phyloP scores from a whole-genome alignment of 2,329 filamentous ascomycete species.

The Ceratocystis cacaofunesta region DNA sequence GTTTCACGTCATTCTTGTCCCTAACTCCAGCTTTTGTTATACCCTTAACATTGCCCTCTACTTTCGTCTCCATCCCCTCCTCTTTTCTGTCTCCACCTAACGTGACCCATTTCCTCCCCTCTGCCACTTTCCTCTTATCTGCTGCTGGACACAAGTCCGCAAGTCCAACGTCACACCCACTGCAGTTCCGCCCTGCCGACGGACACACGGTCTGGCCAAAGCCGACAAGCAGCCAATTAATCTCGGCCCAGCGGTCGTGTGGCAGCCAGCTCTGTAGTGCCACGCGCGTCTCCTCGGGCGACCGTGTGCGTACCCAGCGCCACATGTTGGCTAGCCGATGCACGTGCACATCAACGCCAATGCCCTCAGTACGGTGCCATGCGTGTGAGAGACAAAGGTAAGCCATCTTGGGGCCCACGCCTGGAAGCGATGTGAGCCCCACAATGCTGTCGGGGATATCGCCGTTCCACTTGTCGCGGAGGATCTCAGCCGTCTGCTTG shows the following conservation, averaged over 20 bases:
- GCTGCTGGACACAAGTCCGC: slow-evolving; percentile 62
- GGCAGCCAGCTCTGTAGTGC: slow-evolving; percentile 73
- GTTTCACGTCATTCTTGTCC: slow-evolving; percentile 22
- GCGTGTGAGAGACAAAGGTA: slow-evolving; percentile 70
- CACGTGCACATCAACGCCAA: slow-evolving; percentile 89
- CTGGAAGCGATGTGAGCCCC: slow-evolving; percentile 62
- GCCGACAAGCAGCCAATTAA: slow-evolving; percentile 79
- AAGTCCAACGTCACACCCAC: slow-evolving; percentile 67
- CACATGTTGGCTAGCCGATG: slow-evolving; percentile 89
- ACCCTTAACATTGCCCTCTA: slow-evolving; percentile 20
- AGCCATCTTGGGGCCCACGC: slow-evolving; percentile 90
- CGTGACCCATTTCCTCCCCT: slow-evolving; percentile 38
- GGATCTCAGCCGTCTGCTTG: slow-evolving; percentile 57
- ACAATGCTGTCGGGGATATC: slow-evolving; percentile 71
- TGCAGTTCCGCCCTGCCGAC: slow-evolving; percentile 62
- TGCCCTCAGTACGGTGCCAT: slow-evolving; percentile 52
- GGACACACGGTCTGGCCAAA: slow-evolving; percentile 71
- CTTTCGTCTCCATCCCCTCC: slow-evolving; percentile 22
- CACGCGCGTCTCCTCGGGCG: slow-evolving; percentile 65
- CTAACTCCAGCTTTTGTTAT: slow-evolving; percentile 21
- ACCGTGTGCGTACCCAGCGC: slow-evolving; percentile 75
- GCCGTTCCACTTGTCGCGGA: slow-evolving; percentile 52
- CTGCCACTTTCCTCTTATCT: slow-evolving; percentile 46
- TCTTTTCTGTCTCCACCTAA: slow-evolving; percentile 20
- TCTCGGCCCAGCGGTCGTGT: slow-evolving; percentile 73